phyloP scores from a whole-genome alignment of 805 yeast genomes.

The Candida nemodendra region DNA sequence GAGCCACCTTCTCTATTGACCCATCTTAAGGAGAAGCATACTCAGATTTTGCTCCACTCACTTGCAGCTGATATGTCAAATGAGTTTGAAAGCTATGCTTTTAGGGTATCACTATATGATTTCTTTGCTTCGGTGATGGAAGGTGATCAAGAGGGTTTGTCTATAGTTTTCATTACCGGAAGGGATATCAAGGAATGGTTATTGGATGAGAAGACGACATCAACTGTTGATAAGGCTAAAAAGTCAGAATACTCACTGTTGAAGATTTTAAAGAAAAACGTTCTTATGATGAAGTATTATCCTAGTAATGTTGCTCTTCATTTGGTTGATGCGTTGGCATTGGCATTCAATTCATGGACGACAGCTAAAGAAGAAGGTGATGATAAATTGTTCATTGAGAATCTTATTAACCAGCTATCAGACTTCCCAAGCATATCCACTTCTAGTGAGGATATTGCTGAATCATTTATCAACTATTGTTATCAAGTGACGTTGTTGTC shows the following conservation, averaged over 20 bases:
- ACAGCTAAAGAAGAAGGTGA: constrained; percentile 52
- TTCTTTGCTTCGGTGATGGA: constrained; percentile 67
- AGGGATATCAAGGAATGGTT: constrained; percentile 39
- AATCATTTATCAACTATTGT: constrained; percentile 39
- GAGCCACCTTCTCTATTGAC: constrained; percentile 80
- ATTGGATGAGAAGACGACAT: constrained; percentile 16
- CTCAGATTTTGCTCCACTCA: constrained; percentile 58
- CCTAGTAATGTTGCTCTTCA: constrained; percentile 67
- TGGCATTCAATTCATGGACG: constrained; percentile 78
- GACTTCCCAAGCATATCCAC: constrained; percentile 20
- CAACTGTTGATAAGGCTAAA: constrained; percentile 7
- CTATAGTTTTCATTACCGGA: constrained; percentile 66
- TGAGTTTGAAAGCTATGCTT: constrained; percentile 49
- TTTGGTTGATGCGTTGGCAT: constrained; percentile 67
- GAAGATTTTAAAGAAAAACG: constrained; percentile 53
- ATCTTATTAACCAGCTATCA: constrained; percentile 36
- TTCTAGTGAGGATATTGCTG: constrained; percentile 14
- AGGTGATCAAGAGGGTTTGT: constrained; percentile 75
- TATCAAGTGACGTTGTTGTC: constrained; percentile 60
- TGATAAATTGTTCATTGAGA: constrained; percentile 47
- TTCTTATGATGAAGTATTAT: constrained; percentile 48
- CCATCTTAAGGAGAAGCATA: constrained; percentile 66
- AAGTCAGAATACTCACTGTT: constrained; percentile 45
- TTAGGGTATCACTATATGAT: constrained; percentile 56
- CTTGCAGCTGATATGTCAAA: constrained; percentile 60